Percentiles rank a stretch among this genome's conserved stretches.
Conservation (phyloP, 768 basidiomycete species). For the Coprinopsis sp. region DNA sequence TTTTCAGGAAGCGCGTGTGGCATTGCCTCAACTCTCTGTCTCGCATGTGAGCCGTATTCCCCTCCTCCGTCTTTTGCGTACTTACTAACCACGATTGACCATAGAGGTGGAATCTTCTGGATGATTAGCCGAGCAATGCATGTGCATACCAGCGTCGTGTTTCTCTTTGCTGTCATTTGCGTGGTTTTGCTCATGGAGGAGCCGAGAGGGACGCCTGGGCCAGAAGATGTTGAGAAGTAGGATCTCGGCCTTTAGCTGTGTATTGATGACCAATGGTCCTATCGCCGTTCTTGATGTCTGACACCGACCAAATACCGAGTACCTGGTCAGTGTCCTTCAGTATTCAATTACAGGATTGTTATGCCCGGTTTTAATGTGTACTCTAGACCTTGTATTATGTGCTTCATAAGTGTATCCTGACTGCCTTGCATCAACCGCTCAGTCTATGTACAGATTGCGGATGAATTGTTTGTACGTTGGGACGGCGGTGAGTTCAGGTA, state of each 20-base stretch:
- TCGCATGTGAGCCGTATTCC: constrained; percentile 56
- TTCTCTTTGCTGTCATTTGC: constrained; percentile 57
- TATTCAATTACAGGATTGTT: too few species aligned
- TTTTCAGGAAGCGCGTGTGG: constrained; percentile 79
- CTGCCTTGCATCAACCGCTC: too few species aligned
- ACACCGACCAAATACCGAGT: too few species aligned
- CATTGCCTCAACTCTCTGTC: constrained; percentile 81
- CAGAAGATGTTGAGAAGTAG: constrained; percentile 14
- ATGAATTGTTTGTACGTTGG: too few species aligned
- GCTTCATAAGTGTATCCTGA: too few species aligned
- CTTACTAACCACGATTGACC: constrained; percentile 9
- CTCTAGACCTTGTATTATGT: too few species aligned
- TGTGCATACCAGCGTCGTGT: constrained; percentile 68
- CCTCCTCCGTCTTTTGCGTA: not conserved
- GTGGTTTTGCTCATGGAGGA: constrained; percentile 58
- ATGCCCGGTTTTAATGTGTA: too few species aligned
- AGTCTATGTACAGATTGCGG: too few species aligned
- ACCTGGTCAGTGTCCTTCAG: too few species aligned
- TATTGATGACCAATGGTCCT: constrained; percentile 20
- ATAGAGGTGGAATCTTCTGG: constrained; percentile 71
- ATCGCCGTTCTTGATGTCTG: too few species aligned
- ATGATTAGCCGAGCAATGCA: constrained; percentile 65
- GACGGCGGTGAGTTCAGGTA: too few species aligned
- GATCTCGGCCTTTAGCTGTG: constrained; percentile 18
- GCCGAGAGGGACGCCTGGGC: constrained; percentile 33